phyloP scores from a whole-genome alignment of 2,329 filamentous ascomycete genomes.

The Pseudocercospora vitis region DNA sequence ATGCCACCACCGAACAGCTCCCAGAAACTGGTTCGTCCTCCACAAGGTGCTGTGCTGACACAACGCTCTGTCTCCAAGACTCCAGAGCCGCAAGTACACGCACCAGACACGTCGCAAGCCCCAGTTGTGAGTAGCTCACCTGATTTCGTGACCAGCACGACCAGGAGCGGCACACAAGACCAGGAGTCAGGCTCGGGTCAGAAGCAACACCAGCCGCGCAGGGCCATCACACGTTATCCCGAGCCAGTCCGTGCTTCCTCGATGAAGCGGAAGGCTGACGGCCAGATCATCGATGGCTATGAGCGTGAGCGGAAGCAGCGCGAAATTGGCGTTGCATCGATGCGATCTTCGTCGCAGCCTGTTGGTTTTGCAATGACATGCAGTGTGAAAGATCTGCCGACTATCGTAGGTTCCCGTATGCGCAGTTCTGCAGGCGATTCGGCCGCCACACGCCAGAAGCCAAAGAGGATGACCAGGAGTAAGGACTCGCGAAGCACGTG shows the following conservation, averaged over 20 bases:
- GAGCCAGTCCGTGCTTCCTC: background rate
- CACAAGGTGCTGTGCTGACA: background rate
- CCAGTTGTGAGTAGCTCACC: conserved; percentile 30
- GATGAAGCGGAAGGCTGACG: conserved; percentile 29
- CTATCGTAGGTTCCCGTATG: conserved; percentile 11
- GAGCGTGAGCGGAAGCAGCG: conserved; percentile 29
- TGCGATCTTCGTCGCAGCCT: background rate
- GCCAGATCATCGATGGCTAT: conserved; percentile 22
- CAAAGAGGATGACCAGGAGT: conserved; percentile 28
- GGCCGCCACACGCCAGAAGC: conserved; percentile 12
- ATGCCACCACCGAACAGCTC: conserved; percentile 32
- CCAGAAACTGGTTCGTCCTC: conserved; percentile 26
- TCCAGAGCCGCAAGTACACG: conserved; percentile 13
- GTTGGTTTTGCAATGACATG: background rate
- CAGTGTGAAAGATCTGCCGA: background rate
- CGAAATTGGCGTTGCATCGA: background rate
- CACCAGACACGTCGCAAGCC: background rate
- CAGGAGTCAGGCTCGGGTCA: conserved; percentile 15
- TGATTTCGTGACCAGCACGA: conserved; percentile 21
- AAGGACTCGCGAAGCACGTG: background rate
- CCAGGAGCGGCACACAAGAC: conserved; percentile 4
- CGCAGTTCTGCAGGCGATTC: conserved; percentile 22
- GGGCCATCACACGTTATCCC: background rate
- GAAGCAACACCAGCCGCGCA: conserved; percentile 12
- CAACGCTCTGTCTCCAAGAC: conserved; percentile 9